Evolutionary conservation across 805 yeast genomes (phyloP).

Genomic region (Hanseniaspora lindneri): DNA sequence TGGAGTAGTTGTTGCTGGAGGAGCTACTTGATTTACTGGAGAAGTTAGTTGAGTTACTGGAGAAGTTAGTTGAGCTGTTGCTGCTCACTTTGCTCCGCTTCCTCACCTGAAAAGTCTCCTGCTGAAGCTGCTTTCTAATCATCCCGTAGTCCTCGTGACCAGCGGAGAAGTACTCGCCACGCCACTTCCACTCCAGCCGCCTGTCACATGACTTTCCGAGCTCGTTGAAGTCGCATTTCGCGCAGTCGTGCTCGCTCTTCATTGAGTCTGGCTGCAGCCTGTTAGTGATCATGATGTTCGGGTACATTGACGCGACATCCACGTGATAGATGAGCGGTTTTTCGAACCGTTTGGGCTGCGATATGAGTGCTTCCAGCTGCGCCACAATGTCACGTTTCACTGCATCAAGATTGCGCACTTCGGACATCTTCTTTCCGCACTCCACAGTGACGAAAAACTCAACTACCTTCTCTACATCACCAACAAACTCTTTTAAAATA

Average conservation of each 20-base stretch:
- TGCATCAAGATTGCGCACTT: slow-evolving; percentile 70
- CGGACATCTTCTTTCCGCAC: slow-evolving; percentile 56
- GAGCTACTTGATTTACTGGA: no score
- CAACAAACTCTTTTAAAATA: slow-evolving; percentile 67
- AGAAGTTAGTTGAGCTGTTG: no score
- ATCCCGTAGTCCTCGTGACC: slow-evolving; percentile 80
- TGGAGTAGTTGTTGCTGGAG: no score
- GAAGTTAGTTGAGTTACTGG: no score
- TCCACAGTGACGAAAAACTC: slow-evolving; percentile 78
- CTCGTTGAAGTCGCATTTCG: slow-evolving; percentile 90
- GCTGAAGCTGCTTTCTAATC: slow-evolving; percentile 72
- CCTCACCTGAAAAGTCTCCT: slow-evolving; percentile 55
- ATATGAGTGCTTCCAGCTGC: slow-evolving; percentile 46
- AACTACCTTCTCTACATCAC: slow-evolving; percentile 62
- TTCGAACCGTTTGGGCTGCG: slow-evolving; percentile 56
- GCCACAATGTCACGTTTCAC: slow-evolving; percentile 47
- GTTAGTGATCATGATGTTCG: slow-evolving; percentile 95
- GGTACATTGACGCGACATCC: slow-evolving; percentile 99
- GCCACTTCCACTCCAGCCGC: slow-evolving; percentile 90
- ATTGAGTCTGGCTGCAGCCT: slow-evolving; percentile 96
- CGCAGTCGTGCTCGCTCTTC: slow-evolving; percentile 90
- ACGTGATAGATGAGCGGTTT: slow-evolving; percentile 88
- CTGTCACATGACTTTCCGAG: slow-evolving; percentile 93
- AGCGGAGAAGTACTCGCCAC: slow-evolving; percentile 92
- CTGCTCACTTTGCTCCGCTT: no score